Percentiles rank a stretch among this genome's conserved stretches.
Evolutionary conservation across 2,329 filamentous ascomycete genomes (phyloP).

Genomic region (Claviceps sorghi): DNA sequence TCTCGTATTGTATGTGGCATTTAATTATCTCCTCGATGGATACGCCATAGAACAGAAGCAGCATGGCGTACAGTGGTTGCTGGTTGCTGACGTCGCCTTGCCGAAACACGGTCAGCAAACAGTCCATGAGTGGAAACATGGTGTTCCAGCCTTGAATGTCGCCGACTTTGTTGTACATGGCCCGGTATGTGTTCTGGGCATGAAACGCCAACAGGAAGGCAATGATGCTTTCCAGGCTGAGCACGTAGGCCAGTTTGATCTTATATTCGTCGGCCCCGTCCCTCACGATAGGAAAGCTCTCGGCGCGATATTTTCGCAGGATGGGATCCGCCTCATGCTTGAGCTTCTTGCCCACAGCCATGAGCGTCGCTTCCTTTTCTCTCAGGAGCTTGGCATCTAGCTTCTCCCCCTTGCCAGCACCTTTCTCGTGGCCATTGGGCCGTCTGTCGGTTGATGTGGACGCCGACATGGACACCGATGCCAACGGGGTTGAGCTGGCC

Average conservation of each 20-base stretch:
- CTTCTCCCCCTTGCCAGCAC: conserved; percentile 10
- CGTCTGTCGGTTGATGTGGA: conserved; percentile 12
- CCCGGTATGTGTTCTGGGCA: conserved; percentile 29
- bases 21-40: conserved; percentile 31
- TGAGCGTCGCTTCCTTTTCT: conserved; percentile 24
- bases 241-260: conserved; percentile 25
- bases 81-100: conserved; percentile 19
- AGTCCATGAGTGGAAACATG: conserved; percentile 29
- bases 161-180: conserved; percentile 26
- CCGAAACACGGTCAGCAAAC: conserved; percentile 25
- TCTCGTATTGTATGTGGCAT: conserved; percentile 17
- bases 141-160: conserved; percentile 28
- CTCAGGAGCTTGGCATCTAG: conserved; percentile 15
- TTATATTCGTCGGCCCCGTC: conserved; percentile 18
- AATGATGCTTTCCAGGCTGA: conserved; percentile 35
- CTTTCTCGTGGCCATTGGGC: conserved; percentile 19
- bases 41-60: conserved; percentile 29
- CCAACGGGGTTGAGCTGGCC: conserved; percentile 19
- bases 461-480: conserved; percentile 10
- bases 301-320: conserved; percentile 16
- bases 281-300: conserved; percentile 10
- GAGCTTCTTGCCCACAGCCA: conserved; percentile 30
- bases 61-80: conserved; percentile 26
- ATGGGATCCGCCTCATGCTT: conserved; percentile 39
- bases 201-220: conserved; percentile 41